Base-by-base conservation (phyloP, 495 filamentous ascomycete genomes). In the Daldinia concentrica region DNA sequence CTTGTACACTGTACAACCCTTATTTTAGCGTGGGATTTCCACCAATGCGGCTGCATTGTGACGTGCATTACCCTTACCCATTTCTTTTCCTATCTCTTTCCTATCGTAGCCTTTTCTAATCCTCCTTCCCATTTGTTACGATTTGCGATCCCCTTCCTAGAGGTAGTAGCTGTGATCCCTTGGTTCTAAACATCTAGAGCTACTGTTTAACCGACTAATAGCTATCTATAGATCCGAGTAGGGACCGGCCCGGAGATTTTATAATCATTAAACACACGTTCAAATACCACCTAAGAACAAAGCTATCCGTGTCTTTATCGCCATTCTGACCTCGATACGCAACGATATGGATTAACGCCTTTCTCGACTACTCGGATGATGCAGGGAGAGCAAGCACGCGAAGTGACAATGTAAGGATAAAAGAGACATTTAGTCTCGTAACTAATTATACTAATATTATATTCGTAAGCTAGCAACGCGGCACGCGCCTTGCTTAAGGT, bases 21-120 rank as follows among this genome's bases (percentile, higher is more conserved):
- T 61, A 55, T 50, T 57, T 62, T 66, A 61, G 55, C 17, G 62
- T 59, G 32, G 8, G 36, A 55, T 58, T 71, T 62, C 62, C 58
- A 60, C 69, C 71, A 73, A 66, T 69, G 71, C 65, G 65, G 71
- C 65, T 73, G 61, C 70, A 68, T 68, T 73, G 71, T 73, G 71
- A 73, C 71, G 71, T 73, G 71, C 71, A 73, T 73, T 73, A 43
- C 26, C 29, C n/a, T 51, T 65, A 52, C 29, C 39, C 39, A 50
- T 66, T 36, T 54, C 45, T 64, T 37, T 29, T 30, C 58, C 58
- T 51, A 66, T 66, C 55, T 61, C 58, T 68, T 62, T 41, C 41
- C 41, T 59, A 48, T 62, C 43, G 14, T 45, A 51, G 60, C 32
- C 48, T 26, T 58, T 52, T 22, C n/a, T 39, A 58, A 52, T 37